Evolutionary conservation across 352 stramenopile genomes (phyloP).

Genomic region (Phytopythium ostracodes): DNA sequence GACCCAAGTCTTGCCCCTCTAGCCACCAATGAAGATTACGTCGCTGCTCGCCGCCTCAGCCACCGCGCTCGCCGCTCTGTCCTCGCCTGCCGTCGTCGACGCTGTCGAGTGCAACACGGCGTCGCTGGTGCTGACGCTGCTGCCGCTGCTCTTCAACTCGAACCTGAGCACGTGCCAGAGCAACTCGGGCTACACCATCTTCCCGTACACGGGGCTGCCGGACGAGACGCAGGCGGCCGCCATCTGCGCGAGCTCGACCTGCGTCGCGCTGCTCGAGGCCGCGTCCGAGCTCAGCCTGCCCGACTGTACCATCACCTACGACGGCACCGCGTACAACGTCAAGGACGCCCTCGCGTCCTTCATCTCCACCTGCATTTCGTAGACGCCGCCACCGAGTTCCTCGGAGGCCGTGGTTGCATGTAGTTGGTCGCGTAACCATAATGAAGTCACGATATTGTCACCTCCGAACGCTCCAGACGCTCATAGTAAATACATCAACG

Average conservation of each 20-base stretch:
- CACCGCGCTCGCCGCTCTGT: constrained; percentile 15
- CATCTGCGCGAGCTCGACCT: constrained; percentile 28
- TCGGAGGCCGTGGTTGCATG: no score
- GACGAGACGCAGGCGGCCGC: constrained; percentile 14
- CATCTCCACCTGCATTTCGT: constrained; percentile 17
- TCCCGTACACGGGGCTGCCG: constrained; percentile 31
- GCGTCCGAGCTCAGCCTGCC: constrained; percentile 23
- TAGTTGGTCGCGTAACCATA: background rate
- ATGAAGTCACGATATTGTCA: constrained; percentile 1
- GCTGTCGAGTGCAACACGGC: constrained; percentile 22
- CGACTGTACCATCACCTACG: constrained; percentile 25
- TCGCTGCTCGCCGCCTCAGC: constrained; percentile 15
- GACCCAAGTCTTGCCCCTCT: constrained; percentile 1
- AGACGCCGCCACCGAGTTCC: constrained; percentile 4
- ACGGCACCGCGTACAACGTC: constrained; percentile 28
- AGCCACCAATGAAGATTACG: constrained; percentile 28
- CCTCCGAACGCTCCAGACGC: no score
- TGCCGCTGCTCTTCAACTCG: constrained; percentile 22
- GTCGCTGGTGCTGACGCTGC: constrained; percentile 25
- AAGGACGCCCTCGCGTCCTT: constrained; percentile 21
- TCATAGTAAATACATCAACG: background rate
- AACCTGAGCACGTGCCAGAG: constrained; percentile 13
- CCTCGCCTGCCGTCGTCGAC: constrained; percentile 11
- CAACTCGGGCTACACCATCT: constrained; percentile 30
- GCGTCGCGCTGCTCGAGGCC: constrained; percentile 21